These are phyloP conservation scores for Tetrahymena borealis DNA, from an alignment of 73 alveolate species.

Conservation along the genomic window DNA sequence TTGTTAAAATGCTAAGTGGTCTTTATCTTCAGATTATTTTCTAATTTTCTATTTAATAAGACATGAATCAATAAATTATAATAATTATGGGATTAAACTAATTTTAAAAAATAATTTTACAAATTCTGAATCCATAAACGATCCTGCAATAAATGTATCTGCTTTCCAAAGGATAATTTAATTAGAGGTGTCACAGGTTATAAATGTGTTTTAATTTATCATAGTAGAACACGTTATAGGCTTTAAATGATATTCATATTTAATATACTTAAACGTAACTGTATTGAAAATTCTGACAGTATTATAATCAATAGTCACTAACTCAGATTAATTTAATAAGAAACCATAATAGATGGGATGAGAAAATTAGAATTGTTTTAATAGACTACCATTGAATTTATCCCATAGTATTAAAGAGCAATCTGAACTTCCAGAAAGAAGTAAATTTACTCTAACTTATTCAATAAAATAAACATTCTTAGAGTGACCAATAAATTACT, in stretches of 20 bases:
- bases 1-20: background rate
- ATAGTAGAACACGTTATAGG: background rate
- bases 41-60: background rate
- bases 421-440: background rate
- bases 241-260: background rate
- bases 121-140: background rate
- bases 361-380: background rate
- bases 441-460: background rate
- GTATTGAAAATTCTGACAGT: background rate
- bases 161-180: background rate
- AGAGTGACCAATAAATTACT: background rate
- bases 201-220: background rate
- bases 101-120: background rate
- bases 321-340: background rate
- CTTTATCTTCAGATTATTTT: background rate
- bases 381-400: background rate
- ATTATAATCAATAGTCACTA: background rate
- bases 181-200: background rate
- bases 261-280: background rate
- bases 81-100: background rate
- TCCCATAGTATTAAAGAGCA: background rate
- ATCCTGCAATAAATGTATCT: background rate
- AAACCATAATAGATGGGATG: background rate
- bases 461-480: background rate
- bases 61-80: background rate